phyloP scores from a whole-genome alignment of 108 stramenopile genomes.

The Cylindrotheca closterium region DNA sequence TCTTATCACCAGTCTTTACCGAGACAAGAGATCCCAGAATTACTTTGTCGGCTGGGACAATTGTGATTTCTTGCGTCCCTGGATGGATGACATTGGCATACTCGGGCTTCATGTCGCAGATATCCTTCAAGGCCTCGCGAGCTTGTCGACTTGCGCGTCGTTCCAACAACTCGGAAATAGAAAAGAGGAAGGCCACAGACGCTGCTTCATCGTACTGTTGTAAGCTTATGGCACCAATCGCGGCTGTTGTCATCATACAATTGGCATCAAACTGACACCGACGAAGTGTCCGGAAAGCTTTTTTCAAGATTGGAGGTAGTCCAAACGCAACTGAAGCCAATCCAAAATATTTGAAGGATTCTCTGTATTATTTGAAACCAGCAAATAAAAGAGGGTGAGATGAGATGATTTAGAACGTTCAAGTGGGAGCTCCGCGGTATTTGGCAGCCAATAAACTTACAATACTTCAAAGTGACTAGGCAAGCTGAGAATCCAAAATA shows the following conservation, averaged over 20 bases:
- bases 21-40: conserved; percentile 75
- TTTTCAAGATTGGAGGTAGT: conserved; percentile 68
- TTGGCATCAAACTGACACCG: conserved; percentile 79
- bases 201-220: conserved; percentile 86
- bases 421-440: neutral
- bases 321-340: conserved; percentile 74
- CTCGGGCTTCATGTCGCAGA: conserved; percentile 76
- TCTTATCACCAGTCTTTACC: conserved; percentile 90
- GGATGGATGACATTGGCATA: conserved; percentile 77
- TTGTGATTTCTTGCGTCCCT: conserved; percentile 44
- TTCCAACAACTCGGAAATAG: conserved; percentile 83
- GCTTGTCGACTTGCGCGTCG: conserved; percentile 68
- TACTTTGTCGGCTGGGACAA: conserved; percentile 73
- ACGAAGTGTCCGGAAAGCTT: conserved; percentile 72
- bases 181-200: conserved; percentile 82
- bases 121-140: conserved; percentile 66
- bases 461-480: conserved; percentile 25
- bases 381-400: neutral
- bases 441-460: conserved; percentile 38
- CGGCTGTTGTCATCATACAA: conserved; percentile 90
- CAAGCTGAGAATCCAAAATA: conserved; percentile 75
- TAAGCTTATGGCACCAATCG: conserved; percentile 74
- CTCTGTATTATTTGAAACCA: too few species aligned
- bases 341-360: conserved; percentile 69
- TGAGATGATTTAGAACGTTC: neutral